Conservation (phyloP, 495 filamentous ascomycete species). For the Halenospora varia region DNA sequence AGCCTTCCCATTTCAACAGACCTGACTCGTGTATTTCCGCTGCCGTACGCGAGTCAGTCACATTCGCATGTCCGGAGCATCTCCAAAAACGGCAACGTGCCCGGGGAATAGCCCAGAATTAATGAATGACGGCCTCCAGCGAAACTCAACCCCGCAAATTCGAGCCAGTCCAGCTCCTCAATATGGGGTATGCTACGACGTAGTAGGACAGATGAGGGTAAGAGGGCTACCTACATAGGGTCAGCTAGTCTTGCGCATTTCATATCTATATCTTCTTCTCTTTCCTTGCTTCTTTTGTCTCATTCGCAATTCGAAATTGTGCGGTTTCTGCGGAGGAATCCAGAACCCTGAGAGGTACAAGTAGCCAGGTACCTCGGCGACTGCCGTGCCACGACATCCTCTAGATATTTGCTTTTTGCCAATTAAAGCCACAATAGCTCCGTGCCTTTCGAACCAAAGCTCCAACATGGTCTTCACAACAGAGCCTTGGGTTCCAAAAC, state of each 20-base stretch:
- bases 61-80: background rate
- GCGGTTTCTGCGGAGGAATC: too few relatives aligned
- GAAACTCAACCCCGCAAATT: background rate
- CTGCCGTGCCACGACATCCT: too few relatives aligned
- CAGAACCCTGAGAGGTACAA: too few relatives aligned
- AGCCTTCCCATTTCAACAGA: background rate
- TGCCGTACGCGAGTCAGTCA: background rate
- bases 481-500: constrained; percentile 61
- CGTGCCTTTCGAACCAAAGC: background rate
- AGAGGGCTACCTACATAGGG: background rate
- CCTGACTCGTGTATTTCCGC: background rate
- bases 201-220: background rate
- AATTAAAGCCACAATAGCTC: background rate
- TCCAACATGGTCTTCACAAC: constrained; percentile 74
- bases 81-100: background rate
- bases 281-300: background rate
- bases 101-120: background rate
- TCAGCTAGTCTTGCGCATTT: background rate
- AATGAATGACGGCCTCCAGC: background rate
- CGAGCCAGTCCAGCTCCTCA: background rate
- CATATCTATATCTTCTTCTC: background rate
- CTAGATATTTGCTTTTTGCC: background rate
- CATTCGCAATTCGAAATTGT: background rate
- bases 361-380: too few relatives aligned
- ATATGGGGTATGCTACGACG: background rate